Evolutionary conservation across 106 monocot species (phyloP), one percentile per base, ranked within the genome.

Genomic region (Chionographis japonica): DNA sequence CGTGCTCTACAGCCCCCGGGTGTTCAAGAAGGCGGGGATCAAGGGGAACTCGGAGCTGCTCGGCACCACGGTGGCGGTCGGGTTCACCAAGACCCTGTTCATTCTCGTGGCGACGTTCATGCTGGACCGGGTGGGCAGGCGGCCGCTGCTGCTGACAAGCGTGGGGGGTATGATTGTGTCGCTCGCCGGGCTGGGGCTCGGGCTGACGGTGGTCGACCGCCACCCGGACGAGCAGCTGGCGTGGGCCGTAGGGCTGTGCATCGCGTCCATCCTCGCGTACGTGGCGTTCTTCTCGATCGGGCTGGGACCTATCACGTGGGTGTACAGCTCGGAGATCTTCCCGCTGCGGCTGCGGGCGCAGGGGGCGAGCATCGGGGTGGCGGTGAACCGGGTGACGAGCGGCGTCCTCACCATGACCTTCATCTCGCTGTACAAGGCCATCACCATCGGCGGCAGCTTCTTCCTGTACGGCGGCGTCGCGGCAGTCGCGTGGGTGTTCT

Each of bases 1-100:
- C 52, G 81, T 81, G 5, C 76, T 81, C 38, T 81, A 81, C 81
- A 68, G 76, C 58, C 81, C 81, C 1, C 19, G 72, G n/a, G 62
- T 81, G 20, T 81, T 81, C 72, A 16, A 68, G 39, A 67, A 72
- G 12, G 76, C 76, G 3, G 76, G 76, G 3, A 66, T 81, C 19
- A 13, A 68, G 20, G 49, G 37, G 8, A 76, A 81, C 4, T 50
- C 55, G 9, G 36, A 42, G 35, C 56, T 68, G 15, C 68, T 81
- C 0, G 67, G 67, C 14, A 43, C 76, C 0, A 81, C 81, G 9
- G 67, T 81, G 5, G 72, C 76, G 35, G 76, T 81, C 56, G 81
- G 76, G 0, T 81, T 81, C 72, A 68, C 68, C 46, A 81, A 81
- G 50, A 81, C 76, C 6, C 7, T 63, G 3, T 76, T 76, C 68